A percentile compares a stretch with the other conserved stretches of the same genome.
Evolutionary conservation across 805 yeast species (phyloP).

Genomic region (Pichia californica): DNA sequence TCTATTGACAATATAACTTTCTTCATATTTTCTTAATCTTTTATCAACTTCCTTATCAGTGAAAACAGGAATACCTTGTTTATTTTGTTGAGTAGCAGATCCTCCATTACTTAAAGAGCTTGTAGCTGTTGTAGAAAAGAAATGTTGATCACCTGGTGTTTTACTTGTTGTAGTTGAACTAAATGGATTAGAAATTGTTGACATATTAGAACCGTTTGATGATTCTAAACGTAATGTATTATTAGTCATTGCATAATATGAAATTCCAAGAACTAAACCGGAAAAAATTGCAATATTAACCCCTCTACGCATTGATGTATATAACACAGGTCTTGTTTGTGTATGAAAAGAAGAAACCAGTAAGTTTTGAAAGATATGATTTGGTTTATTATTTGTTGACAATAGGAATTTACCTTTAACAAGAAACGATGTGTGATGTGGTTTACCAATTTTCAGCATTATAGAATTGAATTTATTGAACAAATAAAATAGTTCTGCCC

Average conservation of each 20-base stretch:
- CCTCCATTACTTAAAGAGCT: constrained; percentile 38
- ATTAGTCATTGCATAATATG: constrained; percentile 27
- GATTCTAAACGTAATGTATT: constrained; percentile 27
- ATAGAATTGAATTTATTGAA: too few relatives aligned
- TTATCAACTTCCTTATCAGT: constrained; percentile 67
- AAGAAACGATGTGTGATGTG: too few relatives aligned
- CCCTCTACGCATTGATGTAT: constrained; percentile 25
- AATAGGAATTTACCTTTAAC: not conserved
- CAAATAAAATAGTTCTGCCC: too few relatives aligned
- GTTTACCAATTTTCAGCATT: too few relatives aligned
- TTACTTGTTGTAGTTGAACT: not conserved
- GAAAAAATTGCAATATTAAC: constrained; percentile 27
- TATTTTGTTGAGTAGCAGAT: constrained; percentile 33
- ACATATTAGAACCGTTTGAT: constrained; percentile 7
- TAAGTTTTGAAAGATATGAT: too few relatives aligned
- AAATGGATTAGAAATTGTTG: not conserved
- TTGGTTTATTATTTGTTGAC: not conserved
- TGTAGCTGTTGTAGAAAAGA: constrained; percentile 34
- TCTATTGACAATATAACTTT: constrained; percentile 71
- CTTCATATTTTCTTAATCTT: constrained; percentile 66
- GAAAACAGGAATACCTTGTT: constrained; percentile 51
- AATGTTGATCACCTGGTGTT: constrained; percentile 12
- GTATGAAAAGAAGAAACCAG: constrained; percentile 3
- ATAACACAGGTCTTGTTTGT: constrained; percentile 3
- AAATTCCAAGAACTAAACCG: constrained; percentile 29